Conservation (phyloP, 2,329 filamentous ascomycete genomes). For the Fusarium poae region DNA sequence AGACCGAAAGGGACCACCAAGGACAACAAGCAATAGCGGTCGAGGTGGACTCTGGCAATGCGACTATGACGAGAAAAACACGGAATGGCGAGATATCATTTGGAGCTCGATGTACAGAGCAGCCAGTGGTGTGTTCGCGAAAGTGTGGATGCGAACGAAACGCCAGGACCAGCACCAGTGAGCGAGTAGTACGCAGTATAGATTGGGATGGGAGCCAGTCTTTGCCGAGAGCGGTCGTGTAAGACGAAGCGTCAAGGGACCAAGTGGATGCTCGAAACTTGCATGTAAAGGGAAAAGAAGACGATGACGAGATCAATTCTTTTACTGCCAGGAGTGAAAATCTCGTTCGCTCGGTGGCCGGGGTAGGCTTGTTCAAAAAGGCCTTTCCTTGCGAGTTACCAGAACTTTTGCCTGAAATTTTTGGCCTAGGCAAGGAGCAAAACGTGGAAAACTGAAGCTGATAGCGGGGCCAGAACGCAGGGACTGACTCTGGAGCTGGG, state of each 20-base stretch:
- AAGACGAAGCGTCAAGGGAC: conserved; percentile 37
- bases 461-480: conserved; percentile 48
- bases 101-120: conserved; percentile 38
- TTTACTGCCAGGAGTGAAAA: conserved; percentile 41
- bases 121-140: conserved; percentile 47
- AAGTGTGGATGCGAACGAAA: conserved; percentile 44
- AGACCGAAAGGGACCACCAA: conserved; percentile 41
- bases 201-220: conserved; percentile 36
- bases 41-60: conserved; percentile 47
- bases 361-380: conserved; percentile 46
- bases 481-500: conserved; percentile 45
- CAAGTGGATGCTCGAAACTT: conserved; percentile 39
- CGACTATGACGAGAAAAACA: conserved; percentile 53
- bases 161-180: conserved; percentile 36
- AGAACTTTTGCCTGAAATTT: conserved; percentile 33
- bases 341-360: conserved; percentile 39
- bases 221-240: conserved; percentile 51
- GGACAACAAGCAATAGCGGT: conserved; percentile 41
- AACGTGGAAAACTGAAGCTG: conserved; percentile 40
- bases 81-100: conserved; percentile 45
- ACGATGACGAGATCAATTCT: conserved; percentile 51
- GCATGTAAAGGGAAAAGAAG: conserved; percentile 32
- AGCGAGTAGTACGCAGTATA: conserved; percentile 26
- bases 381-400: conserved; percentile 33
- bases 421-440: conserved; percentile 32